Evolutionary conservation across 306 rosid species (phyloP).

Genomic region (Chamaecrista fasciculata): DNA sequence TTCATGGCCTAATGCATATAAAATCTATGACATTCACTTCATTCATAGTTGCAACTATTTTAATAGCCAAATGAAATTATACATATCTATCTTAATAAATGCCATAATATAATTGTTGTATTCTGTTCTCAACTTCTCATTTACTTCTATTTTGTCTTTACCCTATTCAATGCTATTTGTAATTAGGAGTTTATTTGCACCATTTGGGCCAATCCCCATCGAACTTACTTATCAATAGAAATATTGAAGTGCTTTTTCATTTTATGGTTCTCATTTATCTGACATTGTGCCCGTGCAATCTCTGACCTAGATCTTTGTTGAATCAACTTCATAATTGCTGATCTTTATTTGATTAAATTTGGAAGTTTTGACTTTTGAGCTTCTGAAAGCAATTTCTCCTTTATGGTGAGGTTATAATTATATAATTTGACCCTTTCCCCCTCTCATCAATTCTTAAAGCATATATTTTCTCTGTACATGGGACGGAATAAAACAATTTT

Average conservation of each 20-base stretch:
- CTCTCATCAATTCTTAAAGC: neutral
- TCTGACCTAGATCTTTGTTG: conserved; percentile 19
- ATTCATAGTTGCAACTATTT: neutral
- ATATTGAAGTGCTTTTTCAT: neutral
- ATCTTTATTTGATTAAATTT: neutral
- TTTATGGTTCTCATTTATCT: neutral
- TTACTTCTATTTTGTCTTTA: neutral
- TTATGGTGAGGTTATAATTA: neutral
- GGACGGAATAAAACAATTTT: neutral
- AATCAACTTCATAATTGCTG: conserved; percentile 4
- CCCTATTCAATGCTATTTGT: neutral
- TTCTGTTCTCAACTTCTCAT: neutral
- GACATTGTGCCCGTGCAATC: neutral
- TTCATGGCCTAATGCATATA: neutral
- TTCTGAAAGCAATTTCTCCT: conserved; percentile 10
- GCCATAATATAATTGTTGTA: neutral
- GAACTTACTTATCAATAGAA: neutral
- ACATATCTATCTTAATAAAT: neutral
- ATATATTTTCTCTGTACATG: conserved; percentile 15
- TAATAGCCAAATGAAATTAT: conserved; percentile 6
- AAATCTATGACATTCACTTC: neutral
- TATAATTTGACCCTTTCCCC: neutral
- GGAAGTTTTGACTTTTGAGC: neutral
- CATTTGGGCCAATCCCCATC: neutral
- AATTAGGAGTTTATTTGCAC: neutral